Evolutionary conservation across 192 early-diverging fungal genomes (phyloP).

Genomic region (Spizellomyces sp.): DNA sequence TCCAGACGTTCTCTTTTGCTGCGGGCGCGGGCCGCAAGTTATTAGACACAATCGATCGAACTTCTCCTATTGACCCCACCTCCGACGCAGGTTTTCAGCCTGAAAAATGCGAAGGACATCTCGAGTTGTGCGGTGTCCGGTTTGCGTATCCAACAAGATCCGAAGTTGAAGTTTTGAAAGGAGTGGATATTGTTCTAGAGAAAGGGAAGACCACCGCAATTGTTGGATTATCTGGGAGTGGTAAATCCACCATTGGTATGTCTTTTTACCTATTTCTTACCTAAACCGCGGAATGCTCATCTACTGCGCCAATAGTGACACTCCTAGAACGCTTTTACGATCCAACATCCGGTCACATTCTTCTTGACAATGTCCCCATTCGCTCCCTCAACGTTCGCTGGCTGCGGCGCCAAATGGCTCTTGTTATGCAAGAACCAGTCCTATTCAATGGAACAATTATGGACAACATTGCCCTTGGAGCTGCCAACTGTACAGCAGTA

Average conservation of each 20-base stretch:
- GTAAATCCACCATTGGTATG: conserved; percentile 50
- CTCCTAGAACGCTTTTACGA: conserved; percentile 84
- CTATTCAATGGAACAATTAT: conserved; percentile 60
- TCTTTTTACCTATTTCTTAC: not conserved
- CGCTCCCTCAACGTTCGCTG: conserved; percentile 66
- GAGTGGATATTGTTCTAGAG: conserved; percentile 32
- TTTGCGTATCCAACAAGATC: conserved; percentile 76
- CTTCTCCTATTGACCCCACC: conserved; percentile 1
- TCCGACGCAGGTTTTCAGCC: not conserved
- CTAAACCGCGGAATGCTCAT: not conserved
- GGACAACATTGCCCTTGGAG: conserved; percentile 40
- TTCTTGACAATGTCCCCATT: conserved; percentile 49
- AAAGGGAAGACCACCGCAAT: conserved; percentile 78
- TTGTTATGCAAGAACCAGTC: conserved; percentile 82
- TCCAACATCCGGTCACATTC: conserved; percentile 12
- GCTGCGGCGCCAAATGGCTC: conserved; percentile 75
- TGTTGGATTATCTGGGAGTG: conserved; percentile 76
- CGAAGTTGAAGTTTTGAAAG: conserved; percentile 52
- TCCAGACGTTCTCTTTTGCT: conserved; percentile 42
- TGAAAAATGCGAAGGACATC: conserved; percentile 47
- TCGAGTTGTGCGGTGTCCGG: conserved; percentile 49
- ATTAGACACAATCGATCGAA: conserved; percentile 1
- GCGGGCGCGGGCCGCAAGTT: conserved; percentile 13
- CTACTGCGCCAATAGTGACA: not conserved
- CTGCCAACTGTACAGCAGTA: conserved; percentile 33